Base-by-base conservation (phyloP, 768 basidiomycete genomes). In the Hortiboletus campestris region DNA sequence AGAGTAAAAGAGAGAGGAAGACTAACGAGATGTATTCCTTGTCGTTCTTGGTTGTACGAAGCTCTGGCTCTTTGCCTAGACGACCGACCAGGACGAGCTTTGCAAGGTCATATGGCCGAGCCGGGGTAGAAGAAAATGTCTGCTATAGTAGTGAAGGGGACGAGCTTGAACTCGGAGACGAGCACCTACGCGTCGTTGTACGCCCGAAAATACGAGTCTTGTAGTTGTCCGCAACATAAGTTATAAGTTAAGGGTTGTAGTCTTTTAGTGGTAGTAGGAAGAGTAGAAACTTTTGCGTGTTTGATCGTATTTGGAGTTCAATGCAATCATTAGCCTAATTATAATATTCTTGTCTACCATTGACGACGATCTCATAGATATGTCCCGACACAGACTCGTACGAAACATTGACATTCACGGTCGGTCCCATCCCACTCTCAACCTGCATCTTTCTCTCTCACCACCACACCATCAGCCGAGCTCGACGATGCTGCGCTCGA, bases 381-480 rank as follows among this genome's bases (percentile, higher is more conserved):
- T 98, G 94, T 98, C 96, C 6, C 81, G 97, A 71, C 97, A 98
- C 74, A 86, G 94, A 67, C 82, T 87, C 73, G 79, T 98, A 60
- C 80, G 90, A 59, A 94, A 94, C 74, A 75, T 98, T 29, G 85
- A 97, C 70, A 76, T 97, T 40, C 77, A 84, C 55, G 87, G 89
- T 86, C 44, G 29, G 72, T 55, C 31, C 25, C 13, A 40, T 36
- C 12, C 46, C 48, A 1, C 4, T 46, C 49, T 39, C 29, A 13
- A 4, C 2, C 17, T 2, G 5, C 29, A 34, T 32, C 13, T 17
- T 13, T 52, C 2, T 28, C 36, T 46, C 46, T 55, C 50, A 51
- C 11, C 55, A 12, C 46, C 40, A 22, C 13, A 22, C 44, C 29
- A 58, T n/a, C 63, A 94, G 95, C 86, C 69, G 94, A 93, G 74